These are phyloP conservation scores for Scenedesmus sp. DNA, from an alignment of 163 green algal species.

Conservation along the genomic window DNA sequence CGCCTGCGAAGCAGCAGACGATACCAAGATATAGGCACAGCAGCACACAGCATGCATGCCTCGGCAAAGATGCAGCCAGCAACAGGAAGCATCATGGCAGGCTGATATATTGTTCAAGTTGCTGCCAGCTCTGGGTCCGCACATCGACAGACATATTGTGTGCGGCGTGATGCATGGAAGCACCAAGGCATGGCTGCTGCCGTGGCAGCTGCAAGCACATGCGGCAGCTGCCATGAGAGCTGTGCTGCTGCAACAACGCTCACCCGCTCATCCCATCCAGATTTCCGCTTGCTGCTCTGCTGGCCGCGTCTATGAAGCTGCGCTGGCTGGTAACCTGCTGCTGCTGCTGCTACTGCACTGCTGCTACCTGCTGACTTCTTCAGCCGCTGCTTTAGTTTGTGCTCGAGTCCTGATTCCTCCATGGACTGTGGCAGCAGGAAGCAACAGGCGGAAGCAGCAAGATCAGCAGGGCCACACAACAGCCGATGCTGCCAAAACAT, in stretches of 20 bases:
- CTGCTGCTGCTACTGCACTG: background rate
- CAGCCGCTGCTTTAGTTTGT: conserved; percentile 21
- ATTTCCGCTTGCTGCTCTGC: background rate
- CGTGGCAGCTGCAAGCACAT: background rate
- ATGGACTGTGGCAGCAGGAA: conserved; percentile 35
- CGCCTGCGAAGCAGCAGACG: background rate
- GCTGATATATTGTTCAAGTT: background rate
- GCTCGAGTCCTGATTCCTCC: conserved; percentile 38
- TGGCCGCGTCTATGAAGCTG: background rate
- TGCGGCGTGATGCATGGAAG: too few relatives aligned
- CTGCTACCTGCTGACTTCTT: background rate
- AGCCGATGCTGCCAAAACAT: too few relatives aligned
- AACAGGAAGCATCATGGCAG: background rate
- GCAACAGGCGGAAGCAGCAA: background rate
- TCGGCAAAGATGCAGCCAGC: background rate
- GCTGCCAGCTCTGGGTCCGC: too few relatives aligned
- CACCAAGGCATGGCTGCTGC: background rate
- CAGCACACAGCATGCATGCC: background rate
- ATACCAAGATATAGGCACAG: background rate
- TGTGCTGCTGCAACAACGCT: background rate
- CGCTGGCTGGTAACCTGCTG: conserved; percentile 7
- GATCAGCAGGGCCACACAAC: background rate
- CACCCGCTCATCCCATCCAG: background rate
- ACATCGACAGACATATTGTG: too few relatives aligned
- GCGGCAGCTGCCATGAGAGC: background rate